Conservation (phyloP, 78 protist genomes). For the Dictyostelium intermedium region DNA sequence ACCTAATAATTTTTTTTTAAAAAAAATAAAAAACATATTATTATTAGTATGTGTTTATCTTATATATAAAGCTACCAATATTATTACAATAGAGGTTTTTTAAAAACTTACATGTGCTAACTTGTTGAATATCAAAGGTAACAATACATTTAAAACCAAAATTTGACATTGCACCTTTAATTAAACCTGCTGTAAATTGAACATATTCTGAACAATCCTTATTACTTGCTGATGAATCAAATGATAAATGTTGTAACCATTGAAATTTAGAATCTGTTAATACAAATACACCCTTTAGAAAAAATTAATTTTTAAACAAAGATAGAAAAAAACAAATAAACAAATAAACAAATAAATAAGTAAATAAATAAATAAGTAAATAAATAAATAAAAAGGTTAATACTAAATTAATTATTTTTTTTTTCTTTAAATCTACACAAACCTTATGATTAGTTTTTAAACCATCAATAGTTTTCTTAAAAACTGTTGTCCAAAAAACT, state of each 20-base stretch:
- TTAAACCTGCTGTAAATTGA: slow-evolving; percentile 55
- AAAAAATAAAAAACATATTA: not conserved
- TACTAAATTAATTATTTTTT: not conserved
- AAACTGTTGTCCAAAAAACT: slow-evolving; percentile 52
- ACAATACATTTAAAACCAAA: slow-evolving; percentile 69
- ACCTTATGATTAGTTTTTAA: slow-evolving; percentile 53
- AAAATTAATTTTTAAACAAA: not conserved
- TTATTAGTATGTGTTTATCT: not conserved
- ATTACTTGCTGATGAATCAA: slow-evolving; percentile 33
- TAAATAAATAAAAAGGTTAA: not conserved
- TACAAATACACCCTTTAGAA: slow-evolving; percentile 53
- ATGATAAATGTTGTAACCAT: slow-evolving; percentile 72
- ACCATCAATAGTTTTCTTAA: slow-evolving; percentile 68
- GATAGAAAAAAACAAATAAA: no score
- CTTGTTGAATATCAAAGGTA: slow-evolving; percentile 62
- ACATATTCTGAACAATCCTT: slow-evolving; percentile 75
- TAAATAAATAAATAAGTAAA: no score
- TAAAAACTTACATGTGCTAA: not conserved
- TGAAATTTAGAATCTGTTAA: slow-evolving; percentile 61
- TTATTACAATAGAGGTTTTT: not conserved
- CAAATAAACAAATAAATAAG: no score
- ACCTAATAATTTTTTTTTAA: not conserved
- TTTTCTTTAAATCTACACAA: not conserved
- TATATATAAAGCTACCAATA: not conserved
- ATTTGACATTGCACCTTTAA: slow-evolving; percentile 71